Evolutionary conservation across 2,329 filamentous ascomycete species (phyloP), one percentile per base, ranked within the genome.

Genomic region (Pseudogymnoascus sp.): DNA sequence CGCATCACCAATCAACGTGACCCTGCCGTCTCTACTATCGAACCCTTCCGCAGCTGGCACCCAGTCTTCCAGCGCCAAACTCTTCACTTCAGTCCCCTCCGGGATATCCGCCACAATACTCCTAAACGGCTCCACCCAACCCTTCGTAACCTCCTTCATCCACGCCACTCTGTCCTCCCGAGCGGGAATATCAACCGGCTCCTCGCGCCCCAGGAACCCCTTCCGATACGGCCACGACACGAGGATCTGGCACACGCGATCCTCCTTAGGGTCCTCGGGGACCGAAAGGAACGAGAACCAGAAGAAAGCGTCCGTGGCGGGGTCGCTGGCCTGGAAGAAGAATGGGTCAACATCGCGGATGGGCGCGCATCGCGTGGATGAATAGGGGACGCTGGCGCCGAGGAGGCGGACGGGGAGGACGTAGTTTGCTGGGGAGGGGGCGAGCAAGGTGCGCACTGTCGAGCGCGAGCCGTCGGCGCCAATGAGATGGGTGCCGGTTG

Each of bases 261-360:
- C 70, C 40, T 75, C 73, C 4, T 70, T 70, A 2, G 70, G 66
- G 3, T 71, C 62, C 5, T 72, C 72, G 0, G 81, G 80, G 0
- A 77, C 77, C 55, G 82, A 77, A 2, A 83, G 75, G 15, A 81
- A 65, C 2, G 66, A 63, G 62, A 83, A 78, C 67, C 80, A 85
- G 15, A 82, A 68, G 67, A 80, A 85, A 0, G 76, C 75, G 42
- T 80, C 75, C 3, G 80, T 79, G 27, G 74, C 70, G 0, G 82
- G 81, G 37, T 83, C 76, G 0, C 77, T 76, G 0, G 82, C 82
- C 59, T 84, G 81, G 18, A 84, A 75, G 59, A 84, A 81, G 42
- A 78, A 81, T 0, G 82, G 78, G 60, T 85, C 82, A 0, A 83
- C 74, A 1, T 72, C 72, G 5, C 74, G 72, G 2, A 82, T 72